phyloP scores from a whole-genome alignment of 495 filamentous ascomycete genomes.

The Neurospora sublineolata region DNA sequence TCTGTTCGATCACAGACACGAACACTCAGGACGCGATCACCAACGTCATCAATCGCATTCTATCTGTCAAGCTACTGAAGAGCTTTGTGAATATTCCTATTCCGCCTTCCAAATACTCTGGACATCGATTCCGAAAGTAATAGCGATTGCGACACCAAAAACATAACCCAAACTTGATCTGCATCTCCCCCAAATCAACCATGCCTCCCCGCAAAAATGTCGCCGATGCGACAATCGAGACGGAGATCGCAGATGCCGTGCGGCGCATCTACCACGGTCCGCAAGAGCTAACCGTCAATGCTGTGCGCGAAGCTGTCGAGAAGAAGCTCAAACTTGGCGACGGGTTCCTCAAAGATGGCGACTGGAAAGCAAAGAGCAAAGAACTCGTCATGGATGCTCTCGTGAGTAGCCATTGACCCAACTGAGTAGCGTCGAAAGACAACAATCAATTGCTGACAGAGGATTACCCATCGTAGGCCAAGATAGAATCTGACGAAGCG shows the following conservation, averaged over 20 bases:
- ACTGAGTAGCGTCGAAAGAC: not conserved
- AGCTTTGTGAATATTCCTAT: not conserved
- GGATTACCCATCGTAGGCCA: not conserved
- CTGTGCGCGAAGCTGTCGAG: constrained; percentile 57
- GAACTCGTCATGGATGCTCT: constrained; percentile 56
- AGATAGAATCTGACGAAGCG: constrained; percentile 4
- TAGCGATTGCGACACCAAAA: not conserved
- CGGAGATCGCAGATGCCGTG: constrained; percentile 49
- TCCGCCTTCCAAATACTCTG: not conserved
- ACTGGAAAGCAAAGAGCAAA: constrained; percentile 78
- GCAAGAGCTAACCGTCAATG: constrained; percentile 64
- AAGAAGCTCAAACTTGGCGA: constrained; percentile 49
- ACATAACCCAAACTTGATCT: not conserved
- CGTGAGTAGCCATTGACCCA: constrained; percentile 38
- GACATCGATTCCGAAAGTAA: not conserved
- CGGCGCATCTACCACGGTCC: constrained; percentile 43
- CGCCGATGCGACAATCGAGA: constrained; percentile 20
- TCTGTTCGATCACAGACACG: not conserved
- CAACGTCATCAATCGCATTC: not conserved
- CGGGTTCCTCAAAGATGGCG: constrained; percentile 55
- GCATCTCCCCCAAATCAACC: not conserved
- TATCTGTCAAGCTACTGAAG: not conserved
- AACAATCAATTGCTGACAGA: not conserved
- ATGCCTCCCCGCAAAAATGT: not conserved
- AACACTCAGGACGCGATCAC: not conserved